Evolutionary conservation across 2,329 filamentous ascomycete genomes (phyloP).

Genomic region (Aurifilum marmelostoma): DNA sequence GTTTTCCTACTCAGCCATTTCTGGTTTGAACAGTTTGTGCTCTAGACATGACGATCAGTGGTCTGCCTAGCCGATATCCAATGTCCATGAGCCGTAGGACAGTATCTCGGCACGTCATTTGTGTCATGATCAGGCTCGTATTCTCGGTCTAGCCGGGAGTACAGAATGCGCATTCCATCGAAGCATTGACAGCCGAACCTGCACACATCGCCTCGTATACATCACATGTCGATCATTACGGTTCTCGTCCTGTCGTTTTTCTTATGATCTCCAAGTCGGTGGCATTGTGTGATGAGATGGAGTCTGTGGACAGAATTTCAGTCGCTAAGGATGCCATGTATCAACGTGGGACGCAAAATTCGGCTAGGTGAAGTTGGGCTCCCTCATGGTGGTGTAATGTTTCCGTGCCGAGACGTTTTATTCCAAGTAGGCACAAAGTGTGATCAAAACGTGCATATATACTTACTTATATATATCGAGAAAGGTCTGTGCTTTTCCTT

Average conservation of each 20-base stretch:
- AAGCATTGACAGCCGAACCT: not conserved
- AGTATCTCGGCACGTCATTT: not conserved
- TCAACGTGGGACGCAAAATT: not conserved
- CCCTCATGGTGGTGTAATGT: not conserved
- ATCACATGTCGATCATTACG: not conserved
- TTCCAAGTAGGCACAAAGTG: not conserved
- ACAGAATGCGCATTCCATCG: not conserved
- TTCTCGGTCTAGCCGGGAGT: not conserved
- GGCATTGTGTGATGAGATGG: not conserved
- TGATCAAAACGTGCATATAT: not conserved
- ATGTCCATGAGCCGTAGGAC: not conserved
- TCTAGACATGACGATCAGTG: not conserved
- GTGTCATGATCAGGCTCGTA: not conserved
- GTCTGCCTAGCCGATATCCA: not conserved
- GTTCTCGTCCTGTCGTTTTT: too few relatives aligned
- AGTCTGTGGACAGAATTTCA: too few relatives aligned
- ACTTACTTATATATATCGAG: not conserved
- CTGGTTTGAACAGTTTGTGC: not conserved
- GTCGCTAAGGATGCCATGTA: not conserved
- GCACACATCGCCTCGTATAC: not conserved
- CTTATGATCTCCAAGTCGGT: not conserved
- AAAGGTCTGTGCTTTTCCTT: too few relatives aligned
- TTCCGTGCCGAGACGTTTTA: not conserved
- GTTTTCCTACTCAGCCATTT: not conserved
- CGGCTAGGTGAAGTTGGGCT: not conserved